phyloP scores from a whole-genome alignment of 257 asterid genomes.

The Scutellaria barbata region DNA sequence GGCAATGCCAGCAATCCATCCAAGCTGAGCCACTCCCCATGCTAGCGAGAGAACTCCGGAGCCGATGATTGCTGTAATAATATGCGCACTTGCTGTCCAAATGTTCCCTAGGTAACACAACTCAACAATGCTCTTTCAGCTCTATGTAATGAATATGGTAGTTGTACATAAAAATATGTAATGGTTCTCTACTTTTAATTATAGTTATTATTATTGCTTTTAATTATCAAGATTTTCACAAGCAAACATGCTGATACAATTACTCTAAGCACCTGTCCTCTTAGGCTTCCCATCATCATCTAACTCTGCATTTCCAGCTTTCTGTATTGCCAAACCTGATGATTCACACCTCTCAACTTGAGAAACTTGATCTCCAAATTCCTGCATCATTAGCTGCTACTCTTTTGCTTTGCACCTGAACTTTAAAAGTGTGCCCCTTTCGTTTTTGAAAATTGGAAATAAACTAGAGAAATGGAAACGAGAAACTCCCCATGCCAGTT shows the following conservation, averaged over 20 bases:
- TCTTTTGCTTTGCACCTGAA: not conserved
- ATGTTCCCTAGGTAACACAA: slow-evolving; percentile 45
- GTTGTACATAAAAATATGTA: not conserved
- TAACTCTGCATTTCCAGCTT: slow-evolving; percentile 40
- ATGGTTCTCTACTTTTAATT: not conserved
- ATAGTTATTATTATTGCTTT: not conserved
- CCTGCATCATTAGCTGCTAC: slow-evolving; percentile 40
- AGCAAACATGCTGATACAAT: not conserved
- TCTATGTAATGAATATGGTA: not conserved
- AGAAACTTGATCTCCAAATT: slow-evolving; percentile 35
- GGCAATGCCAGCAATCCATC: slow-evolving; percentile 67
- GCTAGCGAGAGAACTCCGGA: slow-evolving; percentile 80
- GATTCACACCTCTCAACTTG: slow-evolving; percentile 48
- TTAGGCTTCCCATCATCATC: slow-evolving; percentile 73
- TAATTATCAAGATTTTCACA: not conserved
- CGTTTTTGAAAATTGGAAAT: not conserved
- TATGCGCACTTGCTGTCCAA: slow-evolving; percentile 82
- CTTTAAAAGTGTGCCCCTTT: not conserved
- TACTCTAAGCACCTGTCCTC: slow-evolving; percentile 47
- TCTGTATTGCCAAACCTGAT: slow-evolving; percentile 50
- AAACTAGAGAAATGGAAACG: slow-evolving; percentile 11
- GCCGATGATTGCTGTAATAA: slow-evolving; percentile 71
- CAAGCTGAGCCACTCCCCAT: slow-evolving; percentile 79
- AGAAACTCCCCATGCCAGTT: slow-evolving; percentile 29
- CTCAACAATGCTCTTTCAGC: slow-evolving; percentile 6